These are phyloP conservation scores for Tubosaeta sp. DNA, from an alignment of 768 basidiomycete species.

Conservation along the genomic window DNA sequence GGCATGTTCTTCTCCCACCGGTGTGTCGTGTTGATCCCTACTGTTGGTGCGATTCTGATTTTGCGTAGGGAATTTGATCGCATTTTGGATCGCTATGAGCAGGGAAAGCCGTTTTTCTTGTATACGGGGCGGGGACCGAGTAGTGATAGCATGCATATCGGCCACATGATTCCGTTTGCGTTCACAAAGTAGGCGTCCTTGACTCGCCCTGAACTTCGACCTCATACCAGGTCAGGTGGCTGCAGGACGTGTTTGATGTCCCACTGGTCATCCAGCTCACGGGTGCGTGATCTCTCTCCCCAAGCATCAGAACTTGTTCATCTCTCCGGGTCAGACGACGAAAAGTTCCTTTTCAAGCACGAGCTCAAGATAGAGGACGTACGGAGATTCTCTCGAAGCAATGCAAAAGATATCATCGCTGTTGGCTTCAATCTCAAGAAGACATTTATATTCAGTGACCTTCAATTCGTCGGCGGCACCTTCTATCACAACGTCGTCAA, in stretches of 20 bases:
- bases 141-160: conserved; percentile 95
- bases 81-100: conserved; percentile 93
- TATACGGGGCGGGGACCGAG: conserved; percentile 98
- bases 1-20: conserved; percentile 99
- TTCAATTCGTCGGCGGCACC: conserved; percentile 82
- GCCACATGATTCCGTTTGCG: conserved; percentile 95
- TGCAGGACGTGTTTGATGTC: conserved; percentile 93
- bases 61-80: conserved; percentile 77
- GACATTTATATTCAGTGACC: conserved; percentile 97
- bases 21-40: conserved; percentile 38
- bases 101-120: conserved; percentile 95
- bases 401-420: conserved; percentile 95
- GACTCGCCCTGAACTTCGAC: neutral
- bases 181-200: conserved; percentile 80
- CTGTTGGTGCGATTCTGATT: neutral
- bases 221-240: conserved; percentile 57
- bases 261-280: conserved; percentile 96
- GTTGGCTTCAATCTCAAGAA: conserved; percentile 88
- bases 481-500: conserved; percentile 95
- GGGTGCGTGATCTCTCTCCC: conserved; percentile 41
- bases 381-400: conserved; percentile 72
- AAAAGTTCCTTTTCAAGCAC: conserved; percentile 98
- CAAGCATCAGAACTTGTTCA: neutral
- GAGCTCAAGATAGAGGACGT: conserved; percentile 89
- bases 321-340: conserved; percentile 65